These are phyloP conservation scores for Apiospora koreana DNA, from an alignment of 2,329 filamentous ascomycete species.

Conservation along the genomic window DNA sequence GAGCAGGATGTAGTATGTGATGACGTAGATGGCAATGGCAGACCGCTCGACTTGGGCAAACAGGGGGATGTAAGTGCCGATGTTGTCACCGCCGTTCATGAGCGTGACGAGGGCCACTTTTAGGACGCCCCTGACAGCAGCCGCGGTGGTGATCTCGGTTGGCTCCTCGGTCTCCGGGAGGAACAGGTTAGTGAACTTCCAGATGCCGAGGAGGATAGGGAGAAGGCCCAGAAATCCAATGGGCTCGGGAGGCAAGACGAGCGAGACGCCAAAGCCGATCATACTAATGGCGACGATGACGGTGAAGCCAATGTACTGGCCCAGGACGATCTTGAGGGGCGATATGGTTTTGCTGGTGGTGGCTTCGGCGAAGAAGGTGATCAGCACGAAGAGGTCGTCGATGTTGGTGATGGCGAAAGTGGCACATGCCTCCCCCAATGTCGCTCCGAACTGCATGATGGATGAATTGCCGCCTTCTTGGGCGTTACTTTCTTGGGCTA, in stretches of 20 bases:
- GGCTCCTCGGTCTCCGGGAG: conserved; percentile 17
- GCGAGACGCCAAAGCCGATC: conserved; percentile 34
- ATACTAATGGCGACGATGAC: conserved; percentile 36
- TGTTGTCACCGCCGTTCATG: conserved; percentile 38
- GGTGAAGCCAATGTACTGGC: conserved; percentile 35
- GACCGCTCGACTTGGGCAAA: conserved; percentile 33
- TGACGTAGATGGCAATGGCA: conserved; percentile 35
- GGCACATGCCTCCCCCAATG: conserved; percentile 28
- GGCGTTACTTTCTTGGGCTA: not conserved
- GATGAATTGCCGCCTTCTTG: not conserved
- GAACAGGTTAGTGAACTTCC: conserved; percentile 26
- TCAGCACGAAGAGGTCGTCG: conserved; percentile 40
- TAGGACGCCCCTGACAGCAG: conserved; percentile 18
- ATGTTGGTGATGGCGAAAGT: conserved; percentile 33
- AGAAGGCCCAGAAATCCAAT: conserved; percentile 37
- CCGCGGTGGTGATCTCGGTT: conserved; percentile 17
- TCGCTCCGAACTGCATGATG: conserved; percentile 19
- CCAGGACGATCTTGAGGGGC: conserved; percentile 24
- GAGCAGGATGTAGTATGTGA: conserved; percentile 34
- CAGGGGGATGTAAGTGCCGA: conserved; percentile 36
- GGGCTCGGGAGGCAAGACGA: conserved; percentile 33
- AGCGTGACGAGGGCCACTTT: conserved; percentile 34
- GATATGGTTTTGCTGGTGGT: conserved; percentile 26
- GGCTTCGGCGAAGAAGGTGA: conserved; percentile 38
- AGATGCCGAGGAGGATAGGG: conserved; percentile 34